Percentiles rank a stretch among this genome's conserved stretches.
These are phyloP conservation scores for Trapa bicornis DNA, from an alignment of 345 rosid species.

Conservation along the genomic window DNA sequence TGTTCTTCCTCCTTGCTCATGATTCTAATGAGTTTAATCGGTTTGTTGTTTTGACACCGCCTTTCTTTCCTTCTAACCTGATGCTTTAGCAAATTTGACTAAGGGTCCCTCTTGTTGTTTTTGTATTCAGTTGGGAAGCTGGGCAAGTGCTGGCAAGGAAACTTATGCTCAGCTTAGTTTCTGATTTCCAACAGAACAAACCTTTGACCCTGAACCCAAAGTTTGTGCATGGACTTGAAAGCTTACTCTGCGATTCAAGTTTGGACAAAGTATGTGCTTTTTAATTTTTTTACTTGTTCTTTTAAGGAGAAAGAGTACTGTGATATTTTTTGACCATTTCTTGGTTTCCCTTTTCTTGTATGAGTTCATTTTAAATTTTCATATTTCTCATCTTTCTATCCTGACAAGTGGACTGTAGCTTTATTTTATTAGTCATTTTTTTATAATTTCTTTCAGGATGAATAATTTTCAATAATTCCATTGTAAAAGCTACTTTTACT, in stretches of 20 bases:
- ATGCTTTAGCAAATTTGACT: conserved; percentile 5
- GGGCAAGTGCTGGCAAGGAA: conserved; percentile 89
- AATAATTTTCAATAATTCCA: not conserved
- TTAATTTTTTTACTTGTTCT: not conserved
- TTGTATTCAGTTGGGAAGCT: conserved; percentile 77
- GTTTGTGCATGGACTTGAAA: conserved; percentile 62
- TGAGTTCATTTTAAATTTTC: not conserved
- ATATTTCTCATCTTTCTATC: not conserved
- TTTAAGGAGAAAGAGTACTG: not conserved
- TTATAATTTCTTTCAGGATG: not conserved
- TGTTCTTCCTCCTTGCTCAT: conserved; percentile 90
- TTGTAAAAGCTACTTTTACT: not conserved
- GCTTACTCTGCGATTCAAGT: conserved; percentile 57
- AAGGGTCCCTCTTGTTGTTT: conserved; percentile 6
- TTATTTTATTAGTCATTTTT: too few species aligned
- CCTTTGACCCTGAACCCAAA: conserved; percentile 58
- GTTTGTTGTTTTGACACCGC: conserved; percentile 34
- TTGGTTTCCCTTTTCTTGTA: not conserved
- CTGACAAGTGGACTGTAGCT: too few species aligned
- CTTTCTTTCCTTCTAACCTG: not conserved
- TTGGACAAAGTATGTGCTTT: conserved; percentile 56
- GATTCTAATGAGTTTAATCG: conserved; percentile 94
- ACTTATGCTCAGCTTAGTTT: conserved; percentile 77
- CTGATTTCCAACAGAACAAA: conserved; percentile 65
- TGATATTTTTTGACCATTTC: not conserved